phyloP scores from a whole-genome alignment of 2,329 filamentous ascomycete genomes.

The Blastomyces emzantsi region DNA sequence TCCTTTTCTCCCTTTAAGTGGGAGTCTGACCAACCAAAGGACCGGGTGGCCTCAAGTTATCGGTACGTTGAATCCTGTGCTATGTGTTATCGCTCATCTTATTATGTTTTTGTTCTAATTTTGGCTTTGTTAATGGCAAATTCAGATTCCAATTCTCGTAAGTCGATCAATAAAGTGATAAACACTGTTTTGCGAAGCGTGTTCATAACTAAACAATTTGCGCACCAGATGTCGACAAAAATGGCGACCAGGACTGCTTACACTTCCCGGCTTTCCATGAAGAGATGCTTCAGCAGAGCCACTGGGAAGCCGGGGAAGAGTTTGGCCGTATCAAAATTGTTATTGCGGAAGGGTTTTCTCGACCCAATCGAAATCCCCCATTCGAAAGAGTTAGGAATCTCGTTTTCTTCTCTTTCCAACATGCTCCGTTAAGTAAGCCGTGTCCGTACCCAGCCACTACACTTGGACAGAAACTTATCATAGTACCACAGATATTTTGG shows the following conservation, averaged over 20 bases:
- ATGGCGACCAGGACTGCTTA: conserved; percentile 52
- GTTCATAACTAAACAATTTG: conserved; percentile 6
- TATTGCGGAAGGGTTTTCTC: conserved; percentile 62
- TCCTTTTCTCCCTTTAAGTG: conserved; percentile 32
- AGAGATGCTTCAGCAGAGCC: conserved; percentile 57
- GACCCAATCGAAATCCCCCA: conserved; percentile 39
- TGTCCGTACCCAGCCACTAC: background rate
- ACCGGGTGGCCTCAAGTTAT: conserved; percentile 47
- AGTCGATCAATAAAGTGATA: conserved; percentile 21
- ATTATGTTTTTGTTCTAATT: background rate
- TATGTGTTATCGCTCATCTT: background rate
- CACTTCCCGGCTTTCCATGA: conserved; percentile 64
- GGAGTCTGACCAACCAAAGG: conserved; percentile 46
- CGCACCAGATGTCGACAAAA: conserved; percentile 40
- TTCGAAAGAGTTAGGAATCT: conserved; percentile 63
- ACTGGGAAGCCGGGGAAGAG: conserved; percentile 63
- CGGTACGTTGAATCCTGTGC: conserved; percentile 30
- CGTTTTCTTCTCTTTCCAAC: conserved; percentile 73
- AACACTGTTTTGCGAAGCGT: conserved; percentile 21
- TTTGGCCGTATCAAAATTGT: conserved; percentile 67
- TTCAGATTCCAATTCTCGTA: conserved; percentile 31
- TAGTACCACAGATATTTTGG: conserved; percentile 53
- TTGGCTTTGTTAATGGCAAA: background rate
- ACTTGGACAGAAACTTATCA: background rate
- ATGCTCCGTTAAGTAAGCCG: conserved; percentile 62